phyloP scores from a whole-genome alignment of 371 early-diverging fungal genomes.

The Apophysomyces variabilis region DNA sequence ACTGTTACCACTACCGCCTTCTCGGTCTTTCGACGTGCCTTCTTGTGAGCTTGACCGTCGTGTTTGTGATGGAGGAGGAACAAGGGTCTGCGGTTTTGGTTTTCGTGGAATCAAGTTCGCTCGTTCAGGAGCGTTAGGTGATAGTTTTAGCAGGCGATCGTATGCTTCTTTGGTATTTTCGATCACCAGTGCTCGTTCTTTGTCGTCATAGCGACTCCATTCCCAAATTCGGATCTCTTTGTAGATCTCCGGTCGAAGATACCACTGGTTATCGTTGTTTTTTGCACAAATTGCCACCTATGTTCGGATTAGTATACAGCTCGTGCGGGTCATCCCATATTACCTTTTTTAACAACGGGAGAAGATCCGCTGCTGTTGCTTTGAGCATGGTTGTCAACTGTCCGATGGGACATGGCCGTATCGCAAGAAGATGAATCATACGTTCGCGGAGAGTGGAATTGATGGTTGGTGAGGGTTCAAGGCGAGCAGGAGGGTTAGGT shows the following conservation, averaged over 20 bases:
- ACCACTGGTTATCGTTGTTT: slow-evolving; percentile 38
- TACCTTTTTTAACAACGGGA: slow-evolving; percentile 39
- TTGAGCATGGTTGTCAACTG: slow-evolving; percentile 35
- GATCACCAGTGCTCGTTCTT: slow-evolving; percentile 45
- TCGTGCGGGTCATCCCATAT: background rate
- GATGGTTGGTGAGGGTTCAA: slow-evolving; percentile 14
- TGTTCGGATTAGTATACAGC: slow-evolving; percentile 1
- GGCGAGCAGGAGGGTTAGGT: slow-evolving; percentile 8
- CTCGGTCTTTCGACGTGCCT: slow-evolving; percentile 1
- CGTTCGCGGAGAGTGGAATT: slow-evolving; percentile 34
- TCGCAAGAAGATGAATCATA: slow-evolving; percentile 44
- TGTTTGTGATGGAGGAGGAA: slow-evolving; percentile 13
- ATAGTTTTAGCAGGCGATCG: slow-evolving; percentile 44
- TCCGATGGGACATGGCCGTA: slow-evolving; percentile 28
- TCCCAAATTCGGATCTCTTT: slow-evolving; percentile 54
- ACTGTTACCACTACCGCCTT: background rate
- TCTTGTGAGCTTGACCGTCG: background rate
- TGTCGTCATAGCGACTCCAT: slow-evolving; percentile 57
- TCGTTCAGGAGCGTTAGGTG: slow-evolving; percentile 56
- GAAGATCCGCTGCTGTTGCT: slow-evolving; percentile 32
- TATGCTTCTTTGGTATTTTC: slow-evolving; percentile 56
- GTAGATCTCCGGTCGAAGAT: slow-evolving; percentile 53
- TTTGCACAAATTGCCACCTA: slow-evolving; percentile 22
- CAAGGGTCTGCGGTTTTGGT: slow-evolving; percentile 23
- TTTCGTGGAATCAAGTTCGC: slow-evolving; percentile 36